phyloP scores from a whole-genome alignment of 2,329 filamentous ascomycete species.

The Alternaria sp. region DNA sequence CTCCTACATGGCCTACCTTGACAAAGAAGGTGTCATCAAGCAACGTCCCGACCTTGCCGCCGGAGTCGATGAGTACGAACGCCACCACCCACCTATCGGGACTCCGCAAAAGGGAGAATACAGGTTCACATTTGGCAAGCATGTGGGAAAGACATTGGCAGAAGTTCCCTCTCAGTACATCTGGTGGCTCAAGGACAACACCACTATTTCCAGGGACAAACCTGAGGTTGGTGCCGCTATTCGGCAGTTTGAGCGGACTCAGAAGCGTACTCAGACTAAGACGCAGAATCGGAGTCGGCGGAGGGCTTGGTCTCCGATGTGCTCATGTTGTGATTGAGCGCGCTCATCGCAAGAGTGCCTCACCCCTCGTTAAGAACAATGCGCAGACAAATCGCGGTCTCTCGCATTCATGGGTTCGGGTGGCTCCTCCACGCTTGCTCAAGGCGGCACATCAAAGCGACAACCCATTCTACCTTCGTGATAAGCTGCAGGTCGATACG shows the following conservation, averaged over 20 bases:
- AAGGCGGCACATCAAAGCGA: background rate
- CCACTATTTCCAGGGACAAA: fast-evolving
- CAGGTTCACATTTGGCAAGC: background rate
- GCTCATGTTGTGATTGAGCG: background rate
- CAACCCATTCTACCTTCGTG: too few relatives aligned
- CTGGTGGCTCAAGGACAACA: background rate
- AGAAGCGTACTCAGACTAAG: background rate
- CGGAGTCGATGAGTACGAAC: background rate
- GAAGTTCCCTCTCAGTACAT: background rate
- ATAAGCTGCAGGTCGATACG: too few relatives aligned
- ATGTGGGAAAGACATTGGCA: background rate
- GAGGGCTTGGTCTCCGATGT: background rate
- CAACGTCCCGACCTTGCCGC: too few relatives aligned
- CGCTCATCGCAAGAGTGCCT: background rate
- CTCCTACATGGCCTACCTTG: background rate
- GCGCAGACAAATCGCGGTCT: background rate
- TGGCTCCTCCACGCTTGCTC: background rate
- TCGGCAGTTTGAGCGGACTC: background rate
- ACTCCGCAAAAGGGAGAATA: background rate
- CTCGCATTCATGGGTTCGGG: background rate
- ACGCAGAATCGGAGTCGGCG: background rate
- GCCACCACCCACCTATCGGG: background rate
- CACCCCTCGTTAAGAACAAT: background rate
- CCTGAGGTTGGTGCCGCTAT: fast-evolving
- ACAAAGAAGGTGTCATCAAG: too few relatives aligned